Evolutionary conservation across 2,329 filamentous ascomycete species (phyloP), one percentile per base, ranked within the genome.

Genomic region (Diaporthe eres): DNA sequence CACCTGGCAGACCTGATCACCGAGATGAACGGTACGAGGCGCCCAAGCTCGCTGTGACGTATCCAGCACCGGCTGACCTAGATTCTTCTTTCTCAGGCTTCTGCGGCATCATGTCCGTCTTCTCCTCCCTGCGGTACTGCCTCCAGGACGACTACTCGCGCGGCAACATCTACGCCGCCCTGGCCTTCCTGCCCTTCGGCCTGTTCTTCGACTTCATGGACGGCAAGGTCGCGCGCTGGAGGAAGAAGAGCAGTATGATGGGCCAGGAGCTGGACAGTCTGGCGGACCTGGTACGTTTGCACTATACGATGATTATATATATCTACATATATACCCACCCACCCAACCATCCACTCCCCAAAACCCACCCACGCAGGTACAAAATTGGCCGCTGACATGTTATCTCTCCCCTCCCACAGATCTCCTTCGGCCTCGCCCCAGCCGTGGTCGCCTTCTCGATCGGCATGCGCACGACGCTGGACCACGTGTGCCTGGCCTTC

Each of bases 161-260:
- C 80, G 88, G 87, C 71, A 93, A 95, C 80, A 87, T 98, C 73
- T 98, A 94, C 90, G 86, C 93, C 47, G 96, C 97, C 2, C 91
- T 99, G 67, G 91, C 88, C 6, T 95, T 98, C 85, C 94, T 98
- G 85, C 96, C 96, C 0, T 94, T 98, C 76, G 96, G 95, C 7
- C 88, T 98, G 17, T 98, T 98, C 88, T 98, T 98, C 84, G 97
- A 99, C 85, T 97, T 98, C 83, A 95, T 98, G 90, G 97, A 99
- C 84, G 97, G 97, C 82, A 97, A 96, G 83, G 96, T 99, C 74
- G 97, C 97, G 78, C 90, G 97, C 79, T 98, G 97, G 97, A 92
- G 97, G 83, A 94, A 95, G 86, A 99, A 98, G 92, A 97, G 95
- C 81, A 97, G 94, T 81, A 88, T 99, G 83, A 98, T 99, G 96